These are phyloP conservation scores for Magnusiomyces sp. DNA, from an alignment of 1,139 yeast genomes.

Conservation along the genomic window DNA sequence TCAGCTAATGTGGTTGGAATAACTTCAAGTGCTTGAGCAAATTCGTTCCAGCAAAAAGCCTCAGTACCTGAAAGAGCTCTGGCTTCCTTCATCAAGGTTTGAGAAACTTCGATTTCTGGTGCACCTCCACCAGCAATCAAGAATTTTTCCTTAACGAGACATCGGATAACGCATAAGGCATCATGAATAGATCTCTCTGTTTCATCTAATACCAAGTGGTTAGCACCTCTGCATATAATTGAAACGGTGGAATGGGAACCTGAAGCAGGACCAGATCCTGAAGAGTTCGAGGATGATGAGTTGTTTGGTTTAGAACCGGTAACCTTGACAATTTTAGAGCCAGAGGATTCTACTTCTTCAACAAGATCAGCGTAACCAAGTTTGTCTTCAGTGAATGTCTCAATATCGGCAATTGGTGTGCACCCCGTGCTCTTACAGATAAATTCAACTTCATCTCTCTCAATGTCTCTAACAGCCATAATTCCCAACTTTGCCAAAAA, in stretches of 20 bases:
- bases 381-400: constrained; percentile 84
- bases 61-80: constrained; percentile 79
- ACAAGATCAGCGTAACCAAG: constrained; percentile 86
- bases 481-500: constrained; percentile 87
- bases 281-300: constrained; percentile 13
- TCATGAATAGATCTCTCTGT: constrained; percentile 96
- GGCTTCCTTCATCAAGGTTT: constrained; percentile 70
- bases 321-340: constrained; percentile 83
- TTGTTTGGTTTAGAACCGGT: constrained; percentile 61
- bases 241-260: constrained; percentile 62
- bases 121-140: constrained; percentile 99
- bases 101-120: constrained; percentile 90
- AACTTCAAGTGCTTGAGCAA: constrained; percentile 91
- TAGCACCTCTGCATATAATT: constrained; percentile 91
- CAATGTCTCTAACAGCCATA: constrained; percentile 90
- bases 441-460: constrained; percentile 94
- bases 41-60: constrained; percentile 90
- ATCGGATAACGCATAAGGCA: constrained; percentile 92
- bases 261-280: constrained; percentile 31
- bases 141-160: constrained; percentile 89
- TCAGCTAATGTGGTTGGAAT: constrained; percentile 97
- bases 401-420: constrained; percentile 93
- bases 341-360: constrained; percentile 87
- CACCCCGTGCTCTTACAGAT: constrained; percentile 87
- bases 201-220: constrained; percentile 81